Evolutionary conservation across 345 rosid genomes (phyloP).

Genomic region (Ceriops decandra): DNA sequence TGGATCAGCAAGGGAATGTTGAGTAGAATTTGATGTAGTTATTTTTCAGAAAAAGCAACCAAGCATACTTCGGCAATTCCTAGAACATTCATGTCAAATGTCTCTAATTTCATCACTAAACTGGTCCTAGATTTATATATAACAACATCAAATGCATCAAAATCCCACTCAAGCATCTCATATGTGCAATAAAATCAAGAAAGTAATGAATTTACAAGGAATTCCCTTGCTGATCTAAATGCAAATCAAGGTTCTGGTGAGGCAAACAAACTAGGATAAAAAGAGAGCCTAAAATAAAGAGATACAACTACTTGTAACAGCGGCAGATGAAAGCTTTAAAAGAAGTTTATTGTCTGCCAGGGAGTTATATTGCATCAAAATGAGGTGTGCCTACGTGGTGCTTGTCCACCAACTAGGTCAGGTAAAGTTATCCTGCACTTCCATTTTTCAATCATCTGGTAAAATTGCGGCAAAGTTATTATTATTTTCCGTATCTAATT

Average conservation of each 20-base stretch:
- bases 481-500: neutral
- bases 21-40: too few species aligned
- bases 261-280: neutral
- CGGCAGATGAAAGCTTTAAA: neutral
- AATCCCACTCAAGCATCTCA: neutral
- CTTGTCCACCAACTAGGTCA: neutral
- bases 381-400: neutral
- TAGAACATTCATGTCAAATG: neutral
- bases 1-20: too few species aligned
- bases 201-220: neutral
- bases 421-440: neutral
- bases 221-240: neutral
- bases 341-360: neutral
- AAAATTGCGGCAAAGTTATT: neutral
- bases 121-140: too few species aligned
- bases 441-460: neutral
- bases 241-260: neutral
- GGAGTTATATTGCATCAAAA: slow-evolving; percentile 1
- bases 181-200: neutral
- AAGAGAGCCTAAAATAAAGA: too few species aligned
- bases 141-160: neutral
- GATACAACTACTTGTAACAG: neutral
- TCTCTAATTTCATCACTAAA: too few species aligned
- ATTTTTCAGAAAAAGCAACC: too few species aligned
- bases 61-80: too few species aligned